Base-by-base conservation (phyloP, 2,329 filamentous ascomycete species). In the Arthrinium phaeospermum region DNA sequence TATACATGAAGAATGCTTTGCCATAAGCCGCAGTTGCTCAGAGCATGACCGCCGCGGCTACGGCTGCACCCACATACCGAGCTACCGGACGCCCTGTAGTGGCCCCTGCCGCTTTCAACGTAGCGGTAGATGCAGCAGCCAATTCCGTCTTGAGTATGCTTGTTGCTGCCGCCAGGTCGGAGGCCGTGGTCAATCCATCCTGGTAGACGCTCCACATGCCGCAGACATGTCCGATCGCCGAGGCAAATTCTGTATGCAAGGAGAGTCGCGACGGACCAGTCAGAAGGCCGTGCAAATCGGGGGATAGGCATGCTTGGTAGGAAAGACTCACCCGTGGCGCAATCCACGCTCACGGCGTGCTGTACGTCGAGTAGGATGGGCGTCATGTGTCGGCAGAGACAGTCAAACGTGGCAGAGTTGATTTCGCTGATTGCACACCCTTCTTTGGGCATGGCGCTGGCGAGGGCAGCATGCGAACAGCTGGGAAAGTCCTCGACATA, bases 321-420 rank as follows among this genome's bases (percentile, higher is more conserved):
- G 8, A 6, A 3, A 12, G 3, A 45, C 67, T 68, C 45, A 68
- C 67, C 41, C 6, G 41, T 47, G 41, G 67, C 7, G n/a, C 67
- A 68, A 19, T 45, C 41, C 10, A 27, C 41, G 12, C 14, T 13
- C 37, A 68, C 41, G 41, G 41, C 67, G 14, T 68, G 41, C 16
- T n/a, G 13, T 19, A 68, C 13, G 6, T 8, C n/a, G 6, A 68
- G 0, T 3, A 34, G 1, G 12, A 68, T 68, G 12, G 67, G 45
- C 1, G 41, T 68, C 41, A 45, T 68, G 67, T 68, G 67, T 19
- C 67, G 67, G 13, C 67, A 68, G n/a, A 68, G 24, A 12, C 67
- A 68, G n/a, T 68, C 41, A 27, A 68, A 68, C 0, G 67, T 68
- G 24, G 45, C 41, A 14, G 67, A 19, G 67, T 8, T 46, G 67